These are phyloP conservation scores for Neoboletus brunneissimus DNA, from an alignment of 768 basidiomycete species.

Conservation along the genomic window DNA sequence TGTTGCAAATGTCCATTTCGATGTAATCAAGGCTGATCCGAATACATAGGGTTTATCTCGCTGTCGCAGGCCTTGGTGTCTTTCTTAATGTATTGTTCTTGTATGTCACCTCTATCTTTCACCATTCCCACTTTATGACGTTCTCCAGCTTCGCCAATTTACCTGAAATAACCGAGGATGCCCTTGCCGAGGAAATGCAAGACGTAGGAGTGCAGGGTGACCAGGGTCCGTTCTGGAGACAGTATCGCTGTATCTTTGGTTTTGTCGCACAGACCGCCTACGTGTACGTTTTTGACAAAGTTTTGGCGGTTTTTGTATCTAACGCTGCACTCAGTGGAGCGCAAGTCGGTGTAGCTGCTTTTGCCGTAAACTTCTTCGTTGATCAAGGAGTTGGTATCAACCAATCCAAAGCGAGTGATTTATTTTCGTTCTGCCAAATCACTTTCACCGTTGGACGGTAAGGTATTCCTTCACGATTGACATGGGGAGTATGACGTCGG, in stretches of 20 bases:
- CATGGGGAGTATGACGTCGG: conserved; percentile 14
- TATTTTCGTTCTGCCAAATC: conserved; percentile 72
- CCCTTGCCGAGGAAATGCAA: conserved; percentile 49
- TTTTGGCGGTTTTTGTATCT: neutral
- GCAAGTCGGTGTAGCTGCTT: conserved; percentile 62
- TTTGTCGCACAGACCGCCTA: conserved; percentile 71
- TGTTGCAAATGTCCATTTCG: neutral
- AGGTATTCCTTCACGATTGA: conserved; percentile 9
- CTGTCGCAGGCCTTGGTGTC: conserved; percentile 60
- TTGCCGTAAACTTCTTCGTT: conserved; percentile 68
- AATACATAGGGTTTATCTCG: conserved; percentile 55
- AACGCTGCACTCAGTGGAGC: conserved; percentile 44
- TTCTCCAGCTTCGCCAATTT: conserved; percentile 57
- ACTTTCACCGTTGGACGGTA: conserved; percentile 63
- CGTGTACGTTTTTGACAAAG: conserved; percentile 39
- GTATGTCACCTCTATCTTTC: conserved; percentile 34
- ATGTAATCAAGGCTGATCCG: conserved; percentile 1
- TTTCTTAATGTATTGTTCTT: conserved; percentile 63
- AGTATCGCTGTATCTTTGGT: conserved; percentile 69
- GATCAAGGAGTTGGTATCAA: conserved; percentile 57
- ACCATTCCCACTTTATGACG: neutral
- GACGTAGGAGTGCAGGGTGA: conserved; percentile 39
- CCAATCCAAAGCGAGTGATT: conserved; percentile 52
- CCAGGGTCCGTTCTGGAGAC: conserved; percentile 61
- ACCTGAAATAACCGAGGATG: conserved; percentile 70